A percentile compares a stretch with the other conserved stretches of the same genome.
Conservation (phyloP, 768 basidiomycete genomes). For the Macrocybe gigantea region DNA sequence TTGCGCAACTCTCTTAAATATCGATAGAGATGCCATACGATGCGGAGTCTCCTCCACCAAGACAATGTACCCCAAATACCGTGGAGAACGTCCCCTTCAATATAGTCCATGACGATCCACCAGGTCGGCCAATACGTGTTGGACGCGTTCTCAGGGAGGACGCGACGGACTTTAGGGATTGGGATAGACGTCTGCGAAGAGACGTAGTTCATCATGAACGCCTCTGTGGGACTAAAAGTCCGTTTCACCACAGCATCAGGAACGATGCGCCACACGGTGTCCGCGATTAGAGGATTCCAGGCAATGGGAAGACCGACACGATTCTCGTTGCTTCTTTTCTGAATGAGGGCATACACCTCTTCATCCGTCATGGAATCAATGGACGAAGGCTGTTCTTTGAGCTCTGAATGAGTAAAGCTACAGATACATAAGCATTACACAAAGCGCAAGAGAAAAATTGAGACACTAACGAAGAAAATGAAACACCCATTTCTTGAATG, state of each 20-base stretch:
- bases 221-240: not conserved
- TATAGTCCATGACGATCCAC: slow-evolving; percentile 19
- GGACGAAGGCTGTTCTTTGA: not conserved
- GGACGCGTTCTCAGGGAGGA: not conserved
- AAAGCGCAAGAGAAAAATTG: too few species aligned
- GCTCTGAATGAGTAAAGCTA: too few species aligned
- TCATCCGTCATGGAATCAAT: not conserved
- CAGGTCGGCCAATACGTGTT: not conserved
- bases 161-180: slow-evolving; percentile 11
- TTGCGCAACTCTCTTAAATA: slow-evolving; percentile 18
- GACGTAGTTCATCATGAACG: slow-evolving; percentile 1
- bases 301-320: not conserved
- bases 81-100: slow-evolving; percentile 13
- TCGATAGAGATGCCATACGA: slow-evolving; percentile 13
- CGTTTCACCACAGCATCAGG: slow-evolving; percentile 3
- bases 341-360: not conserved
- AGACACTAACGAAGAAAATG: too few species aligned
- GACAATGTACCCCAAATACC: slow-evolving; percentile 13
- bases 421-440: too few species aligned
- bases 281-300: not conserved
- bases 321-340: not conserved
- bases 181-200: slow-evolving; percentile 11
- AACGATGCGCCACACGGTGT: slow-evolving; percentile 1
- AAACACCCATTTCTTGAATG: too few species aligned
- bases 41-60: slow-evolving; percentile 8